Evolutionary conservation across 352 stramenopile species (phyloP), one percentile per base, ranked within the genome.

Genomic region (Thalassiosira hispida): DNA sequence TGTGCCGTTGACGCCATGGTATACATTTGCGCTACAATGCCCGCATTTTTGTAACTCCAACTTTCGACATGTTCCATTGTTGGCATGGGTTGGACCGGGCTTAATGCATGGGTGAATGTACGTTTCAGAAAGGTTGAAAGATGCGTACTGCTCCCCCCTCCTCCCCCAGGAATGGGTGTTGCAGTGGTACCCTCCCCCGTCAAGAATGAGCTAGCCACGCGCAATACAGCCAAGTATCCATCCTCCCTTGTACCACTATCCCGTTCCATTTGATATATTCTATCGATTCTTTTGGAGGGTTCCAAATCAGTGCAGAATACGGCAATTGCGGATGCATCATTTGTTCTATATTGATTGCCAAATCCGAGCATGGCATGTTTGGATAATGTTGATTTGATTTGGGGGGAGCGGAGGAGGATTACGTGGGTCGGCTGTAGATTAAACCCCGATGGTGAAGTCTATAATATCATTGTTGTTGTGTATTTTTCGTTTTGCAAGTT

Each of bases 371-470:
- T 92, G 56, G 80, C 85, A 31, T 84, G 33, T 40, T 87, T 44
- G 22, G 77, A 66, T 18, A 92, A 49, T 23, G 76, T 56, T 51
- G 85, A 51, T 74, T 91, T 90, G 12, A 85, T 55, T 9, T 38
- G 9, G 22, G 77, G 46, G 16, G 70, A 61, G 52, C 87, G 79
- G 8, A 92, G 79, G 25, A 92, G 46, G 27, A 92, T 76, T 8
- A 91, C 77, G 66, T 91, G 82, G 4, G 77, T 90, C 20, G 87
- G 87, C 68, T 91, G 84, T 20, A 92, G 65, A 55, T 92, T 92
- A 60, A 92, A 92, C 23, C 84, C 84, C 0, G 84, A 90, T 31
- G 87, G 87, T 49, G 87, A 78, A 70, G 82, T 81, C 81, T 89
- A 62, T 49, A 29, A 29, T 22, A 53, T 35, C 40, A 25, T 63